Evolutionary conservation across 1,284 basidiomycete species (phyloP), one percentile per base, ranked within the genome.

Genomic region (Apiotrichum domesticum): DNA sequence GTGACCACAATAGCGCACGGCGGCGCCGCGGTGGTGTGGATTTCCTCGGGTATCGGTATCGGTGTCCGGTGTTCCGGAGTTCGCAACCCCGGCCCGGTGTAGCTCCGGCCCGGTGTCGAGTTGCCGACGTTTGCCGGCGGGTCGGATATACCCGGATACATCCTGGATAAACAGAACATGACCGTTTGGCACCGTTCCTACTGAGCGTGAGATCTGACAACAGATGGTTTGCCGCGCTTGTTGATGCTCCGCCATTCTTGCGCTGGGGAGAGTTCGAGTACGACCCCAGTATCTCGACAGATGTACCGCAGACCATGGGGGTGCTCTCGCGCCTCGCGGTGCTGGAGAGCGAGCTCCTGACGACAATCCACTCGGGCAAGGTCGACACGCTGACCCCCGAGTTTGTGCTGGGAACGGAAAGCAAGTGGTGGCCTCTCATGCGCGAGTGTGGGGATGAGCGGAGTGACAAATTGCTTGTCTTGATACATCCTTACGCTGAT

Each of bases 341-440:
- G 3, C 56, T 63, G 21, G 65, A 62, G 50, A 55, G 59, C 34
- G 52, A 59, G 47, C 59, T 64, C n/a, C 51, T 68, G 13, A 14
- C 58, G 4, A 61, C 66, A 42, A 60, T 60, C 41, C 57, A 61
- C 40, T 63, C 65, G 46, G 59, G 64, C 7, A 44, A 47, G 7
- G 48, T 68, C 15, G 65, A 70, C 48, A 64, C 61, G n/a, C 51
- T 58, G 13, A 55, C 62, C 6, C 57, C 61, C 11, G 65, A 66
- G 32, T 69, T 66, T 47, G 53, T 66, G 7, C 56, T 58, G 7
- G 44, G 44, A 1, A 61, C 51, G 1, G 64, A 66, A 48, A 58
- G 54, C 49, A 45, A 43, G 8, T 63, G 58, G 58, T 58, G 58
- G 58, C 62, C 64, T 15, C 51, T 54, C 10, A 62, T 51, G 55